These are phyloP conservation scores for Trichoderma orchidacearum DNA, from an alignment of 495 filamentous ascomycete genomes.

Conservation along the genomic window DNA sequence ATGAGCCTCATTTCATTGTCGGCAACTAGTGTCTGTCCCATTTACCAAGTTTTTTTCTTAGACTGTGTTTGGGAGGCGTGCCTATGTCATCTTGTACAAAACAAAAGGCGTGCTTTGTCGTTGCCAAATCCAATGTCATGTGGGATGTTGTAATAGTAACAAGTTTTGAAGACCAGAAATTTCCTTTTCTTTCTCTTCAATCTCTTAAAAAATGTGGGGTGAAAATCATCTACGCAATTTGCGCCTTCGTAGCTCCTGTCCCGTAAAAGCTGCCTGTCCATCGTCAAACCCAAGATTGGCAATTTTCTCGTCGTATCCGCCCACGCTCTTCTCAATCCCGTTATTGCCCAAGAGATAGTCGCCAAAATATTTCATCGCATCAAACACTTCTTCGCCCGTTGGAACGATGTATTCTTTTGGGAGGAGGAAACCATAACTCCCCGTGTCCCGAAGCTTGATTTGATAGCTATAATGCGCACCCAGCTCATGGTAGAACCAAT, in stretches of 20 bases:
- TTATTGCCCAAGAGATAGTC: slow-evolving; percentile 58
- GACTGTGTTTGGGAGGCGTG: no score
- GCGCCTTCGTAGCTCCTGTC: neutral
- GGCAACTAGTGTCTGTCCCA: no score
- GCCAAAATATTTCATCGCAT: slow-evolving; percentile 68
- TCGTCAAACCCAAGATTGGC: neutral
- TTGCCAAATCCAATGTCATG: no score
- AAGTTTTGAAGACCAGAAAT: no score
- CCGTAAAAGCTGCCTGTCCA: neutral
- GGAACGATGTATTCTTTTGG: slow-evolving; percentile 81
- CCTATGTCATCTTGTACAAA: no score
- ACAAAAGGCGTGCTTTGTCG: no score
- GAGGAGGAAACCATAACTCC: slow-evolving; percentile 86
- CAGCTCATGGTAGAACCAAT: slow-evolving; percentile 92
- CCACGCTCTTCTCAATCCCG: slow-evolving; percentile 29
- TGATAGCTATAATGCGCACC: slow-evolving; percentile 78
- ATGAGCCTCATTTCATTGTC: no score
- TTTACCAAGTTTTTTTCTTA: no score
- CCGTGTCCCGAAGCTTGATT: slow-evolving; percentile 88
- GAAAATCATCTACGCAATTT: neutral
- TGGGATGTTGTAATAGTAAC: no score
- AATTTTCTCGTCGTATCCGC: neutral
- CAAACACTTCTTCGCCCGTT: slow-evolving; percentile 74
- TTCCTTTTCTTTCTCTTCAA: neutral
- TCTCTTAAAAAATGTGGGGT: neutral